Evolutionary conservation across 2,329 filamentous ascomycete species (phyloP).

Genomic region (Calcarisporium arbuscula): DNA sequence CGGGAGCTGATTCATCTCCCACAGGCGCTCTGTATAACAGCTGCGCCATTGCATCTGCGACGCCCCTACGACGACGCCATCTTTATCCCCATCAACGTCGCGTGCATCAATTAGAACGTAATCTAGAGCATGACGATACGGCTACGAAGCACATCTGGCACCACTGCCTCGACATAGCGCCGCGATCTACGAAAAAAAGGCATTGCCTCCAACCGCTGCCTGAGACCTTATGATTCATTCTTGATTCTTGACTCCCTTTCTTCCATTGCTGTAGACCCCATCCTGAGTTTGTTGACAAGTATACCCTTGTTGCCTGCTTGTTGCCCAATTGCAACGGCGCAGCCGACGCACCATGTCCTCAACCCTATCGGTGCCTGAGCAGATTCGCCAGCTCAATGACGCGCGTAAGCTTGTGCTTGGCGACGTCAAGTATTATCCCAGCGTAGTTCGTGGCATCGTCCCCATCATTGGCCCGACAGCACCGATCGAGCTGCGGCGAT

Average conservation of each 20-base stretch:
- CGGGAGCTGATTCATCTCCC: too few species aligned
- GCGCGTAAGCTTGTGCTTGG: constrained; percentile 84
- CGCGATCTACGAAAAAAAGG: constrained; percentile 19
- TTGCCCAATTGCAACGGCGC: not conserved
- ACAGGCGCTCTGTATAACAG: constrained; percentile 2
- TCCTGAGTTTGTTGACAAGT: too few species aligned
- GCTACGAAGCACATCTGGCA: constrained; percentile 15
- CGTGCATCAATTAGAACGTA: too few species aligned
- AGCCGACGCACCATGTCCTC: constrained; percentile 40
- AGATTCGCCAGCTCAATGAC: constrained; percentile 81
- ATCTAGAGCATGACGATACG: constrained; percentile 22
- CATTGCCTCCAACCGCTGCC: too few species aligned
- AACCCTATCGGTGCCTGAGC: constrained; percentile 58
- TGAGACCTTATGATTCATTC: constrained; percentile 5
- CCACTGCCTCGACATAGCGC: constrained; percentile 24
- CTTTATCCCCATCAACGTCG: too few species aligned
- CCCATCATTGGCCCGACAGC: constrained; percentile 76
- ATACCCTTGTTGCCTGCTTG: not conserved
- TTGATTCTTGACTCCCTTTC: not conserved
- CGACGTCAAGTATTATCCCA: constrained; percentile 82
- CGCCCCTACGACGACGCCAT: too few species aligned
- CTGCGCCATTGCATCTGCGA: not conserved
- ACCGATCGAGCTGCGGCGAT: constrained; percentile 78
- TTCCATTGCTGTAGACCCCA: not conserved
- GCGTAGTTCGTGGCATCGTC: constrained; percentile 87